These are phyloP conservation scores for Saccharomycopsis selenospora DNA, from an alignment of 805 yeast genomes.

Conservation along the genomic window DNA sequence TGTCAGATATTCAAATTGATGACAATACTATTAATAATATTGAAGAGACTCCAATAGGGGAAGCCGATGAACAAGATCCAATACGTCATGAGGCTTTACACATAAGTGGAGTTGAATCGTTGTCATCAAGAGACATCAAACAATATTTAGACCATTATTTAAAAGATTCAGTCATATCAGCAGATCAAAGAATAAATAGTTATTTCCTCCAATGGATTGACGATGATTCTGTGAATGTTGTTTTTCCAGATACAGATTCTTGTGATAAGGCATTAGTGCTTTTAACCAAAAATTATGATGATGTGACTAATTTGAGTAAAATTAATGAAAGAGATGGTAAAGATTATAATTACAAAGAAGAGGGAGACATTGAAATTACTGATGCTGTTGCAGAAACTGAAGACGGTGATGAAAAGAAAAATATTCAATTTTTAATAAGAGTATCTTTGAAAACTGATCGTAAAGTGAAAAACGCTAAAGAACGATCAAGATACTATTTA, in stretches of 20 bases:
- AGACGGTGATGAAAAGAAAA: conserved; percentile 31
- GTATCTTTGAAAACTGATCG: conserved; percentile 47
- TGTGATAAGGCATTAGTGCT: conserved; percentile 30
- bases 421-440: conserved; percentile 36
- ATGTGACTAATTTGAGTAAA: conserved; percentile 13
- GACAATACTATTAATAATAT: too few species aligned
- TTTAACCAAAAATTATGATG: conserved; percentile 28
- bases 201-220: conserved; percentile 56
- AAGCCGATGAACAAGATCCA: conserved; percentile 3
- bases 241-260: conserved; percentile 30
- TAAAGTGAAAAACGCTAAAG: conserved; percentile 50
- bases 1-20: too few species aligned
- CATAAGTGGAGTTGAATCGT: conserved; percentile 55
- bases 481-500: conserved; percentile 55
- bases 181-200: conserved; percentile 20
- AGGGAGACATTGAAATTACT: conserved; percentile 19
- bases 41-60: too few species aligned
- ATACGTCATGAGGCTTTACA: conserved; percentile 35
- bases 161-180: conserved; percentile 26
- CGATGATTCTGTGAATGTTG: conserved; percentile 47
- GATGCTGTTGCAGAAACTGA: conserved; percentile 12
- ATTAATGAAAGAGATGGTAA: conserved; percentile 24
- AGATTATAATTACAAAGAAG: conserved; percentile 23
- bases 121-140: conserved; percentile 55
- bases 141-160: conserved; percentile 43